A percentile compares a stretch with the other conserved stretches of the same genome.
Conservation (phyloP, 2,329 filamentous ascomycete genomes). For the Cladosporium sp. region DNA sequence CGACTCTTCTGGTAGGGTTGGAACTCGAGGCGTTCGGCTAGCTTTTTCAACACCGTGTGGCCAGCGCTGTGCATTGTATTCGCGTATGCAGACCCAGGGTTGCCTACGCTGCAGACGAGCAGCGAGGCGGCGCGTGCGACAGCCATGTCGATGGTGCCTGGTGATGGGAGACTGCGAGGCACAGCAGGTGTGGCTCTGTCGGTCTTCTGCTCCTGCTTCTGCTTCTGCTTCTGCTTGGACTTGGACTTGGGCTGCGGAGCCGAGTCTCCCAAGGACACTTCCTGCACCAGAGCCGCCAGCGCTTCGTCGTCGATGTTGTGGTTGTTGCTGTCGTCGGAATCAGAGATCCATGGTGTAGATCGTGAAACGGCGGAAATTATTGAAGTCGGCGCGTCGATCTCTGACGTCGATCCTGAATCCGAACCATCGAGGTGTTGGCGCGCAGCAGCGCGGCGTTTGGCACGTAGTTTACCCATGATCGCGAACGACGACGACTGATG, state of each 20-base stretch:
- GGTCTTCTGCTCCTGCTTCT: not conserved
- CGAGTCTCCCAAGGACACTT: not conserved
- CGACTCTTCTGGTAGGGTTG: conserved; percentile 35
- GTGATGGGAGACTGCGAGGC: conserved; percentile 11
- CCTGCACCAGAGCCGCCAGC: not conserved
- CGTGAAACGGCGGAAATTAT: not conserved
- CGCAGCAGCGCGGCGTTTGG: not conserved
- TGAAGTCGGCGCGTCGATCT: not conserved
- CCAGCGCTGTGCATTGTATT: conserved; percentile 83
- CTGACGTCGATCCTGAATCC: not conserved
- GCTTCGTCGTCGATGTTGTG: not conserved
- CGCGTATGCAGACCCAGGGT: conserved; percentile 65
- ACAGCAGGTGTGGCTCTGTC: not conserved
- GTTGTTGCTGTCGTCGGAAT: not conserved
- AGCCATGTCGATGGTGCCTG: conserved; percentile 20
- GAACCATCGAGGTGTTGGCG: not conserved
- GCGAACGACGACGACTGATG: too few relatives aligned
- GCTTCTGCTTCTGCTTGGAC: not conserved
- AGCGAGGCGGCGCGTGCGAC: conserved; percentile 44
- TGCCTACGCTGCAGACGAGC: conserved; percentile 83
- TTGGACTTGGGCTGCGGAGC: not conserved
- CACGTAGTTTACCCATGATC: not conserved
- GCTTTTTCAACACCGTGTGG: conserved; percentile 66
- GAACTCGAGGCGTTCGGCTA: conserved; percentile 48
- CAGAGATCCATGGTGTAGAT: not conserved